These are phyloP conservation scores for Brassica juncea DNA, from an alignment of 345 rosid genomes.

Conservation along the genomic window DNA sequence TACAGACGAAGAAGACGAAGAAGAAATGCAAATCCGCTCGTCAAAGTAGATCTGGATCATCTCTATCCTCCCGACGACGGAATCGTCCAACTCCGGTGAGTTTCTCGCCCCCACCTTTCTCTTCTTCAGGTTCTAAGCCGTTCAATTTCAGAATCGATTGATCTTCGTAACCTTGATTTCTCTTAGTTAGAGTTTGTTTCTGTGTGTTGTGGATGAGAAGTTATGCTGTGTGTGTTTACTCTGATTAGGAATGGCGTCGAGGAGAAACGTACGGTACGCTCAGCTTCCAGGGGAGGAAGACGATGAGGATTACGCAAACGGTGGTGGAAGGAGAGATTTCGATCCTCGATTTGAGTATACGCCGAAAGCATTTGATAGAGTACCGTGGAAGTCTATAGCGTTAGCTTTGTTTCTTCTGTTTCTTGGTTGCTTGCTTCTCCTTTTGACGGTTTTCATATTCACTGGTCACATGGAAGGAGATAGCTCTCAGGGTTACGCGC, in stretches of 20 bases:
- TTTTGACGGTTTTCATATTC: constrained; percentile 67
- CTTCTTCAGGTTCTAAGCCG: not conserved
- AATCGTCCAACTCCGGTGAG: constrained; percentile 19
- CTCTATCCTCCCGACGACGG: not conserved
- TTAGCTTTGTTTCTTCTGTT: constrained; percentile 68
- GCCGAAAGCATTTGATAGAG: constrained; percentile 60
- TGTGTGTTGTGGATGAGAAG: not conserved
- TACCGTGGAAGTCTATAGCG: constrained; percentile 83
- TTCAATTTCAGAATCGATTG: not conserved
- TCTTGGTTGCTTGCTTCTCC: constrained; percentile 71
- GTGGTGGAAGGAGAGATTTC: constrained; percentile 31
- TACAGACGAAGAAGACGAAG: constrained; percentile 3
- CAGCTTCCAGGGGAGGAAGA: constrained; percentile 64
- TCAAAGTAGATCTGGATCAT: constrained; percentile 23
- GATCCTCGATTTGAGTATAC: constrained; percentile 78
- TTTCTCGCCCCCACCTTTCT: not conserved
- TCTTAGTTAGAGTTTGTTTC: not conserved
- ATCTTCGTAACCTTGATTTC: not conserved
- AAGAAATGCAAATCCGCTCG: not conserved
- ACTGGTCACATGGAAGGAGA: constrained; percentile 93
- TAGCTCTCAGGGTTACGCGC: constrained; percentile 76
- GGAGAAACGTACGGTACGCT: constrained; percentile 54
- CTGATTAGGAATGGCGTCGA: constrained; percentile 55
- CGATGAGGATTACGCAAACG: constrained; percentile 43
- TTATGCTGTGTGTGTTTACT: constrained; percentile 1